A percentile compares a stretch with the other conserved stretches of the same genome.
These are phyloP conservation scores for Mortierella hygrophila DNA, from an alignment of 192 early-diverging fungal genomes.

Conservation along the genomic window DNA sequence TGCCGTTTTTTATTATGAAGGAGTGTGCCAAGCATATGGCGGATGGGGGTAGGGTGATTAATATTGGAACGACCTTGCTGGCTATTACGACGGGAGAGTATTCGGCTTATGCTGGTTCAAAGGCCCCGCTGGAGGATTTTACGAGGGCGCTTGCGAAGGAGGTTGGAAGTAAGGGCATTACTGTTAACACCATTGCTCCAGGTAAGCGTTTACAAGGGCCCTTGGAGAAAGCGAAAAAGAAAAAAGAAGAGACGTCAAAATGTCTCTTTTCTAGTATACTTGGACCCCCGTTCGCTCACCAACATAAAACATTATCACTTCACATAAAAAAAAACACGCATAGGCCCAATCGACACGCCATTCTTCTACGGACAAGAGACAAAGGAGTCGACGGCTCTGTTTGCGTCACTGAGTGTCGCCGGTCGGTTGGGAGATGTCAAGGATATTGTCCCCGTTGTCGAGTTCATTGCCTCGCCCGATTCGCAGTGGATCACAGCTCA, in stretches of 20 bases:
- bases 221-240: conserved; percentile 46
- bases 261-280: conserved; percentile 6
- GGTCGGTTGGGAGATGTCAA: conserved; percentile 43
- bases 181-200: conserved; percentile 56
- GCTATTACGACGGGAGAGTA: conserved; percentile 41
- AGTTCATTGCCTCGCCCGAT: conserved; percentile 53
- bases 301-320: neutral
- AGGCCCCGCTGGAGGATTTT: conserved; percentile 53
- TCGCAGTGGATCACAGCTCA: conserved; percentile 56
- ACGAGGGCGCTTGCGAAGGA: conserved; percentile 52
- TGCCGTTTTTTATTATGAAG: conserved; percentile 50
- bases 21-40: conserved; percentile 53
- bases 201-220: conserved; percentile 39
- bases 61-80: conserved; percentile 49
- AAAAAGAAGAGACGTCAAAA: conserved; percentile 24
- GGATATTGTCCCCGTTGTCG: conserved; percentile 54
- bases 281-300: neutral
- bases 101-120: conserved; percentile 54
- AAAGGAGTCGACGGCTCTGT: conserved; percentile 34
- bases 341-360: conserved; percentile 50
- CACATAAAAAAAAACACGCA: neutral
- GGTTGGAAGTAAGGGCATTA: conserved; percentile 49
- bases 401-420: conserved; percentile 22
- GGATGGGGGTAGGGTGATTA: conserved; percentile 57
- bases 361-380: conserved; percentile 58